Base-by-base conservation (phyloP, 768 basidiomycete species). In the Auricularia cornea region DNA sequence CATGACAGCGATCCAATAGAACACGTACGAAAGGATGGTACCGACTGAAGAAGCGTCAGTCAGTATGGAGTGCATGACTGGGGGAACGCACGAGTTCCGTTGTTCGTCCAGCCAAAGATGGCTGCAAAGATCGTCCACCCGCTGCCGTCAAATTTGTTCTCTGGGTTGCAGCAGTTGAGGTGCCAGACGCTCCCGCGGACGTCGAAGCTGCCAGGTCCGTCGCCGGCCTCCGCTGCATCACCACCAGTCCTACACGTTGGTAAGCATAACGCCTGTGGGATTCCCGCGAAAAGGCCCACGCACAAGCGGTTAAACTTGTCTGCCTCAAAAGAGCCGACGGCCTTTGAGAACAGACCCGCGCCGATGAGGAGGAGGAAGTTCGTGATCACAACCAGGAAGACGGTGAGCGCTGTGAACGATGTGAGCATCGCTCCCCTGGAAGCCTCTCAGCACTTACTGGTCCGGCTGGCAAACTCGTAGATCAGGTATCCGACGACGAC, bases 331-430 rank as follows among this genome's bases (percentile, higher is more conserved):
- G 82, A 76, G 68, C 86, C 85, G 26, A 92, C 79, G 3, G 87
- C 81, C 74, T 84, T 90, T 68, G 87, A 89, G 78, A 96, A 94
- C 30, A 99, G 83, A 18, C 96, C 96, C 0, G 96, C 88, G 30
- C 96, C 96, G 74, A 99, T 92, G 69, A 98, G 85, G 67, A 98
- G 82, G 57, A 98, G 78, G 66, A 98, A 76, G 78, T 92, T 92
- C 60, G 96, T 96, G 81, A 97, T 98, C 60, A 85, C 79, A 69
- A 98, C 77, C 61, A 99, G 82, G 87, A 98, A 98, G 67, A 94
- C 76, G 35, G 84, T 86, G 35, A 98, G 78, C 1, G 92, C 90
- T 84, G 18, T 20, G 28, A 68, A 64, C 31, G 70, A 70, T 29
- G 72, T 74, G 51, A 29, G n/a, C 54, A 20, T 0, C 6, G 20